phyloP scores from a whole-genome alignment of 2,329 filamentous ascomycete genomes.

The Talaromyces piceae region DNA sequence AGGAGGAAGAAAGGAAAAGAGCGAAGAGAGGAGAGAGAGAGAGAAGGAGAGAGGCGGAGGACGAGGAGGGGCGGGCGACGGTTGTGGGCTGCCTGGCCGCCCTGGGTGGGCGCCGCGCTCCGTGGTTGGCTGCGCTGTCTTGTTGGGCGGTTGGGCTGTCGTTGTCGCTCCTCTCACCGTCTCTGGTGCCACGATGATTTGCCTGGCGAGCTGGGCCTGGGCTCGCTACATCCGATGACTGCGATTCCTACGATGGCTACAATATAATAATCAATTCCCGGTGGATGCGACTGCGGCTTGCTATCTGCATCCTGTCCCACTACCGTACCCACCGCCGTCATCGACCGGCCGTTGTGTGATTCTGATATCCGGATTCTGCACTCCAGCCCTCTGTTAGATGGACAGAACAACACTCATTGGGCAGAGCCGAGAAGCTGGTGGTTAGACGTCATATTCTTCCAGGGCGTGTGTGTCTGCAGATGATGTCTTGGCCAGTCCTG shows the following conservation, averaged over 20 bases:
- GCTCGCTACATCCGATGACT: constrained; percentile 16
- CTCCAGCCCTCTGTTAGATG: not conserved
- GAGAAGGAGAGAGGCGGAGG: constrained; percentile 19
- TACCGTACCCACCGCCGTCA: not conserved
- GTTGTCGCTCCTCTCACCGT: constrained; percentile 12
- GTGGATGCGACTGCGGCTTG: too few relatives aligned
- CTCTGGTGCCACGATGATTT: constrained; percentile 39
- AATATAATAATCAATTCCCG: too few relatives aligned
- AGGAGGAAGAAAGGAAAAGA: constrained; percentile 18
- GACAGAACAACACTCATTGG: not conserved
- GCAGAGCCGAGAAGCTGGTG: not conserved
- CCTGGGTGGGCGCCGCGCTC: constrained; percentile 13
- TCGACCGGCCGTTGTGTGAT: not conserved
- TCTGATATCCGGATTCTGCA: not conserved
- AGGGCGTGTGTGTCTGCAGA: not conserved
- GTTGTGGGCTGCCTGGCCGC: constrained; percentile 13
- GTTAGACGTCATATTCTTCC: not conserved
- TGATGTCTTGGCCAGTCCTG: not conserved
- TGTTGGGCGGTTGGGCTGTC: constrained; percentile 33
- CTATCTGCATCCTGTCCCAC: constrained; percentile 2
- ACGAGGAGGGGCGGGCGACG: constrained; percentile 24
- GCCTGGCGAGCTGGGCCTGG: not conserved
- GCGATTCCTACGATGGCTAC: too few relatives aligned
- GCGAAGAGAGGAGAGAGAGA: constrained; percentile 18
- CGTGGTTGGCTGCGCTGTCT: constrained; percentile 11